These are phyloP conservation scores for Aristolochia fimbriata DNA, from an alignment of 164 flowering plant genomes.

Conservation along the genomic window DNA sequence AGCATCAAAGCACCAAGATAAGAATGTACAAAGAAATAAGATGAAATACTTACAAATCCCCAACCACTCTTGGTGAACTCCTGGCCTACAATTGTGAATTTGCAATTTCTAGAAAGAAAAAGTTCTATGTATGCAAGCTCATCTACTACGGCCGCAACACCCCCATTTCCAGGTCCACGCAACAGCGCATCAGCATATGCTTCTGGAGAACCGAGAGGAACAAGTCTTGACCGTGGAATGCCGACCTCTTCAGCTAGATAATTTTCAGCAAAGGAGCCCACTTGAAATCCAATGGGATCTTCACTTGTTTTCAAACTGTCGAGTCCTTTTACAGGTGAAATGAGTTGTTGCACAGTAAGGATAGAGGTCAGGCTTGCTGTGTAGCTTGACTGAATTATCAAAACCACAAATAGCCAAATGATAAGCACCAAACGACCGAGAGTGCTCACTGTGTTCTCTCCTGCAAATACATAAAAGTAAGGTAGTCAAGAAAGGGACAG, in stretches of 20 bases:
- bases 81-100: slow-evolving; percentile 34
- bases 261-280: slow-evolving; percentile 40
- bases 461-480: slow-evolving; percentile 11
- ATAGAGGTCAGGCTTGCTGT: slow-evolving; percentile 38
- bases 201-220: slow-evolving; percentile 38
- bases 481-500: neutral
- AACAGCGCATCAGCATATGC: slow-evolving; percentile 32
- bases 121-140: slow-evolving; percentile 46
- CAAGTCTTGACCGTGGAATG: slow-evolving; percentile 32
- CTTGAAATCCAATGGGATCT: slow-evolving; percentile 40
- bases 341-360: slow-evolving; percentile 31
- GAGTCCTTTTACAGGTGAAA: slow-evolving; percentile 43
- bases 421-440: slow-evolving; percentile 26
- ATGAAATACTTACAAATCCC: slow-evolving; percentile 51
- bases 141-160: slow-evolving; percentile 49
- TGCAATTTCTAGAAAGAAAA: slow-evolving; percentile 39
- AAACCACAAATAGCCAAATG: slow-evolving; percentile 33
- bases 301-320: slow-evolving; percentile 29
- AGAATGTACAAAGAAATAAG: no score
- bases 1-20: no score
- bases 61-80: slow-evolving; percentile 49
- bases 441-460: slow-evolving; percentile 28
- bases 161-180: slow-evolving; percentile 26
- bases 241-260: slow-evolving; percentile 36
- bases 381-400: slow-evolving; percentile 31